phyloP scores from a whole-genome alignment of 78 protist species.

The Dictyostelium capitatum region DNA sequence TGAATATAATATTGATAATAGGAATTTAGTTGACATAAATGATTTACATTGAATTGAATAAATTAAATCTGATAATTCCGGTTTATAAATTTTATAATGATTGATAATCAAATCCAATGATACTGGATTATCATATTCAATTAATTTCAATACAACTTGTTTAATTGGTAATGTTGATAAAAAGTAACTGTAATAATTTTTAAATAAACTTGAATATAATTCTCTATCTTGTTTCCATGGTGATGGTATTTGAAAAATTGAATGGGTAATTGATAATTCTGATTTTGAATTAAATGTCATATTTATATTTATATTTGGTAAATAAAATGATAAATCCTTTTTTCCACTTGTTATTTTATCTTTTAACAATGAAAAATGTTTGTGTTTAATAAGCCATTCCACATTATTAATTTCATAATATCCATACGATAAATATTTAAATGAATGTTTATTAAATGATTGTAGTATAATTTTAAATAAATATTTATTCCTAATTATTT shows the following conservation, averaged over 20 bases:
- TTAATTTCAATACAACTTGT: neutral
- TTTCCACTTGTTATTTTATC: neutral
- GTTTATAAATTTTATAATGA: neutral
- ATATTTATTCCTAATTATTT: neutral
- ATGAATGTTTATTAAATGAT: neutral
- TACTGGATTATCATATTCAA: neutral
- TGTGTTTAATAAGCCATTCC: neutral
- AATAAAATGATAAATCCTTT: neutral
- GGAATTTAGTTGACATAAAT: neutral
- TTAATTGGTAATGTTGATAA: neutral
- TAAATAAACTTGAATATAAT: neutral
- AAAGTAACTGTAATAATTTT: neutral
- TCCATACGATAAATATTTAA: neutral
- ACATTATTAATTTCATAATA: neutral
- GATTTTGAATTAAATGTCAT: no score
- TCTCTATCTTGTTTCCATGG: neutral
- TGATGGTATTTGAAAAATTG: neutral
- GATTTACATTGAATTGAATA: no score
- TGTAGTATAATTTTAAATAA: neutral
- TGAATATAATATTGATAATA: neutral
- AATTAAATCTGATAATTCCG: neutral
- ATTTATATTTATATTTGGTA: no score
- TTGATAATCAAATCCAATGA: neutral
- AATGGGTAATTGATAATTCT: neutral
- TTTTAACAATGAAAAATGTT: neutral